Evolutionary conservation across 169 alveolate species (phyloP).

Genomic region (Cardiosporidium cionae): DNA sequence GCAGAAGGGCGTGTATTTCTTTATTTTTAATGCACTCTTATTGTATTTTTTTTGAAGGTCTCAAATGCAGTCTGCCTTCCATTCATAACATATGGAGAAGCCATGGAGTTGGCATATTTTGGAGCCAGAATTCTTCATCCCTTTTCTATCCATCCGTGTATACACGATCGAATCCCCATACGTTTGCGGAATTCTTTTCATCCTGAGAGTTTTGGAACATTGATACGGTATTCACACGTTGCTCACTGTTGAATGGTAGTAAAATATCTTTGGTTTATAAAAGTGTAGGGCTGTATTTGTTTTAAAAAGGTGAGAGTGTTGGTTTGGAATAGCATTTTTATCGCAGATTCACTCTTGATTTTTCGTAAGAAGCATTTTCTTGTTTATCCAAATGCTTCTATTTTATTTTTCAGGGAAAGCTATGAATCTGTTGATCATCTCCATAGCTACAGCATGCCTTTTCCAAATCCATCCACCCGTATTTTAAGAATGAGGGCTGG

Average conservation of each 20-base stretch:
- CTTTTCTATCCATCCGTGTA: neutral
- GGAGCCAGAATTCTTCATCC: constrained; percentile 17
- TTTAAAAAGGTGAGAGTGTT: neutral
- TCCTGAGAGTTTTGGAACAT: neutral
- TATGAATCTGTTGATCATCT: too few species aligned
- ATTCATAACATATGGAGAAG: neutral
- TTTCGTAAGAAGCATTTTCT: too few species aligned
- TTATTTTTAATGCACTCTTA: too few species aligned
- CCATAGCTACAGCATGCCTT: too few species aligned
- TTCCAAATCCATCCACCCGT: too few species aligned
- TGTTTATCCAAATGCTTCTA: too few species aligned
- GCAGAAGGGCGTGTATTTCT: too few species aligned
- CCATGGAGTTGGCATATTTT: constrained; percentile 21
- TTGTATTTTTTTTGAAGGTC: too few species aligned
- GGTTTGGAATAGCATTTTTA: too few species aligned
- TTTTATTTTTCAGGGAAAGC: too few species aligned
- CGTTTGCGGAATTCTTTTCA: neutral
- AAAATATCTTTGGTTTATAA: neutral
- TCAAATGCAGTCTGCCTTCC: constrained; percentile 8
- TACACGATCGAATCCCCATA: constrained; percentile 1
- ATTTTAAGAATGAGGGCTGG: too few species aligned
- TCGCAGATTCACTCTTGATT: too few species aligned
- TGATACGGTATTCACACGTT: neutral
- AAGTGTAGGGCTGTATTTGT: neutral
- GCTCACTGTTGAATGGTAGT: neutral